Base-by-base conservation (phyloP, 1,139 yeast genomes). In the Suhomyces chickasaworum region DNA sequence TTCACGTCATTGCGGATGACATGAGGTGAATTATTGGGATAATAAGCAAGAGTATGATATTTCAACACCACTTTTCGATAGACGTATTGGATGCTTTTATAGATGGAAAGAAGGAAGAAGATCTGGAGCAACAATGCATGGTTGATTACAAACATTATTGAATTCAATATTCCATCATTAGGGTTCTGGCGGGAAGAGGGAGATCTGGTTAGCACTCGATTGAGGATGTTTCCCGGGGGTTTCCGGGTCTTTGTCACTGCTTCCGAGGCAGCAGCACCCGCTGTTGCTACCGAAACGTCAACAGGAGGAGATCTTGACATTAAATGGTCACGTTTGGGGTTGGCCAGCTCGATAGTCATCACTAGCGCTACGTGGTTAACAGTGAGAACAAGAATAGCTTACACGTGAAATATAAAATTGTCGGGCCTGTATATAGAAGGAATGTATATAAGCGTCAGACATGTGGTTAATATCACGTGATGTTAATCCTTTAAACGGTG, bases 11-110 rank as follows among this genome's bases (percentile, higher is more conserved):
- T 85, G 53, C 95, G 80, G 53, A 93, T 89, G 50, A 90, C 73
- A 57, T 86, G 90, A 1, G 98, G 97, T 3, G 96, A 83, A 56
- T 84, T 83, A 51, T 87, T 81, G 10, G 95, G 95, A 60, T 85
- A 87, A 64, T 86, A 88, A 8, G 88, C 80, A 46, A 89, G 63
- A 47, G 81, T 82, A 47, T 82, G 69, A 46, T 84, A 70, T 56
- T 83, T 79, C 52, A 89, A 74, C 54, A 78, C 73, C 45, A 78
- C 58, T 50, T 78, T 76, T 56, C 86, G 81, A 63, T 78, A 80
- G 25, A 75, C 60, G 53, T 67, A 82, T 56, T 81, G 79, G 49
- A 71, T 56, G 48, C 80, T 74, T 48, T 86, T 75, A 58, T 73
- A 75, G 37, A 81, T 64, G 9, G 89, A 81, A 58, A 83, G 80